A percentile compares a stretch with the other conserved stretches of the same genome.
phyloP scores from a whole-genome alignment of 768 basidiomycete genomes.

The Trametes cubensis region DNA sequence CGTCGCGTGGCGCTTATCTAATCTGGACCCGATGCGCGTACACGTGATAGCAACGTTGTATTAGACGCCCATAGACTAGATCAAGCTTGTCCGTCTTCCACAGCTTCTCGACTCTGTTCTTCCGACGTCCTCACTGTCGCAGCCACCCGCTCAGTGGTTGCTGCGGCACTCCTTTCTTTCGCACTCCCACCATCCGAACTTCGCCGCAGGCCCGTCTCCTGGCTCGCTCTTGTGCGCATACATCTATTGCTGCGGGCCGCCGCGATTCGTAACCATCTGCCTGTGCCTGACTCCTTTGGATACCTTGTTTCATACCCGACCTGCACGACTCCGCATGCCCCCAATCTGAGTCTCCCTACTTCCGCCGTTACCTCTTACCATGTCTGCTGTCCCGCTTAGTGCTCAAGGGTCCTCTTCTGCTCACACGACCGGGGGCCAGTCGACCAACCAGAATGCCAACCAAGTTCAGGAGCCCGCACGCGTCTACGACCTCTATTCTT shows the following conservation, averaged over 20 bases:
- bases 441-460: background rate
- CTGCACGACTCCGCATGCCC: background rate
- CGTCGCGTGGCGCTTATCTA: conserved; percentile 23
- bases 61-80: conserved; percentile 14
- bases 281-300: background rate
- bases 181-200: background rate
- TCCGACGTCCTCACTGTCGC: background rate
- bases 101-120: no score
- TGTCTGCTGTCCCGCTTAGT: background rate
- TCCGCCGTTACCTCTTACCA: background rate
- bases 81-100: no score
- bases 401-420: background rate
- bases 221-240: background rate
- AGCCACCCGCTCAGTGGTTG: background rate
- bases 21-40: background rate
- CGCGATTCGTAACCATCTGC: background rate
- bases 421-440: background rate
- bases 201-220: background rate
- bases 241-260: background rate
- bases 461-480: conserved; percentile 12
- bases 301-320: conserved; percentile 2
- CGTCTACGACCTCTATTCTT: conserved; percentile 28
- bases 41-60: conserved; percentile 15
- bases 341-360: background rate
- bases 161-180: background rate